These are phyloP conservation scores for Ustilago bromivora DNA, from an alignment of 1,284 basidiomycete species.

Conservation along the genomic window DNA sequence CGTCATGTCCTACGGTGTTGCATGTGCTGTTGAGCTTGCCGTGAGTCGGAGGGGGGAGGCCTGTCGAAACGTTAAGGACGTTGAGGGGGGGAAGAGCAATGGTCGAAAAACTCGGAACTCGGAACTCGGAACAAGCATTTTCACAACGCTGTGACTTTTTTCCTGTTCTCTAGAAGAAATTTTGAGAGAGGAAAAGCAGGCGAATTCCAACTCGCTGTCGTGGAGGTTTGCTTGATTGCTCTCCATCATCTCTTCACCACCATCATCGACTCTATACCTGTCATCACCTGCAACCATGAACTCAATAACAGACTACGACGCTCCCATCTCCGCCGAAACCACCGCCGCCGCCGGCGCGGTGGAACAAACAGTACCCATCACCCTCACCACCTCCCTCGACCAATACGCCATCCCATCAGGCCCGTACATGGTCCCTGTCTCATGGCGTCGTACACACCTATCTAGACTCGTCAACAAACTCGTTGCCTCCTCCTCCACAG, in stretches of 20 bases:
- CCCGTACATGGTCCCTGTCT: conserved; percentile 91
- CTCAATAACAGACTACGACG: conserved; percentile 34
- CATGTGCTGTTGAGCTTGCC: not conserved
- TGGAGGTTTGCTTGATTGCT: conserved; percentile 1
- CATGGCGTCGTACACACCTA: conserved; percentile 94
- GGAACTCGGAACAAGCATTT: not conserved
- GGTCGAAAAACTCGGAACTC: conserved; percentile 20
- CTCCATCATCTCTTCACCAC: conserved; percentile 6
- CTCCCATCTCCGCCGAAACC: not conserved
- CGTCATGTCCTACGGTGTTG: too few species aligned
- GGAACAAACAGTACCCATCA: conserved; percentile 53
- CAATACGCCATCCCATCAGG: conserved; percentile 84
- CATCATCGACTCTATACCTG: not conserved
- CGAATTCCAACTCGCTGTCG: conserved; percentile 4
- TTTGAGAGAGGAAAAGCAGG: conserved; percentile 12
- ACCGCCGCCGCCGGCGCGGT: not conserved
- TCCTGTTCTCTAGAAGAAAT: conserved; percentile 17
- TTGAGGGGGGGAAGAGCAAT: not conserved
- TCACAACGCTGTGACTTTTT: not conserved
- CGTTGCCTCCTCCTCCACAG: conserved; percentile 71
- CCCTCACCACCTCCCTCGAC: conserved; percentile 63
- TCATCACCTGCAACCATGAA: conserved; percentile 10
- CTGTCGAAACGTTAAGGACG: not conserved
- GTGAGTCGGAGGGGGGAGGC: too few species aligned
- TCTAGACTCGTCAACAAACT: conserved; percentile 98